These are phyloP conservation scores for Oryza nivara DNA, from an alignment of 176 grass and related monocot genomes.

Conservation along the genomic window DNA sequence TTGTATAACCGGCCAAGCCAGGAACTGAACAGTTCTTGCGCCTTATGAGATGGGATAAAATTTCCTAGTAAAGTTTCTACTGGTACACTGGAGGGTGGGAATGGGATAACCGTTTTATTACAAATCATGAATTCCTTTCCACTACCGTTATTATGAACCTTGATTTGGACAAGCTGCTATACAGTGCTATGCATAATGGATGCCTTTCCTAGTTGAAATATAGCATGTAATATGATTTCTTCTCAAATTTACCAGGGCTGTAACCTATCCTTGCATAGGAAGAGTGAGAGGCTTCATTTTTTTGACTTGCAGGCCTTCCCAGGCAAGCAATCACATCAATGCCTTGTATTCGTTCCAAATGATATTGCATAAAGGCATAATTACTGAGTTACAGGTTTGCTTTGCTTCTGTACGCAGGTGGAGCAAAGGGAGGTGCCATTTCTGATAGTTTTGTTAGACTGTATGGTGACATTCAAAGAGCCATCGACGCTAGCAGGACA, in stretches of 20 bases:
- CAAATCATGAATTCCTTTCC: neutral
- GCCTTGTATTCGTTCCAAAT: slow-evolving; percentile 20
- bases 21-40: neutral
- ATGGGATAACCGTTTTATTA: neutral
- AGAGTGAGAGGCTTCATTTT: slow-evolving; percentile 69
- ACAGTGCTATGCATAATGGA: neutral
- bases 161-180: neutral
- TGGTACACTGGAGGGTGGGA: neutral
- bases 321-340: slow-evolving; percentile 44
- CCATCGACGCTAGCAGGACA: slow-evolving; percentile 44
- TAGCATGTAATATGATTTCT: neutral
- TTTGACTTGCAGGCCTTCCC: slow-evolving; percentile 75
- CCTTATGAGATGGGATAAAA: neutral
- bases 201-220: slow-evolving; percentile 6
- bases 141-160: neutral
- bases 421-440: slow-evolving; percentile 38
- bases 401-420: slow-evolving; percentile 53
- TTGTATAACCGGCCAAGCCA: neutral
- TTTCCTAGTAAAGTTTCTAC: neutral
- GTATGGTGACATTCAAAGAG: slow-evolving; percentile 64
- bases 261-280: slow-evolving; percentile 77
- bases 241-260: slow-evolving; percentile 60
- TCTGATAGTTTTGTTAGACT: slow-evolving; percentile 54
- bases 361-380: neutral
- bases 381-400: neutral